Percentiles rank a stretch among this genome's conserved stretches.
Conservation (phyloP, 768 basidiomycete genomes). For the Pleurotus cornucopiae region DNA sequence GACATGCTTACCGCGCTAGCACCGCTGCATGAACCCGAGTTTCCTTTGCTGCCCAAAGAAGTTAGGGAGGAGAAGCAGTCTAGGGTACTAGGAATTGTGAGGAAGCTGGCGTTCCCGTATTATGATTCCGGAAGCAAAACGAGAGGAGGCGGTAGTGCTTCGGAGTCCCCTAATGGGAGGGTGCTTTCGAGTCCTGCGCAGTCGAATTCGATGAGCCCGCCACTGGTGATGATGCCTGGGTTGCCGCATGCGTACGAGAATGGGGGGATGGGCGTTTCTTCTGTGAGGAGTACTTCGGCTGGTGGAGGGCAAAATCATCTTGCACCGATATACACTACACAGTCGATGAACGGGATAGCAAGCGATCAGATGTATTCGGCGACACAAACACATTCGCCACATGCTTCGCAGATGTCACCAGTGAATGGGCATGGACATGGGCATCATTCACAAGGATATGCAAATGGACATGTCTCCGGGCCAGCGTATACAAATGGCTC, state of each 20-base stretch:
- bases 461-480: conserved; percentile 18
- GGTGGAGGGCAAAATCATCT: neutral
- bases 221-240: conserved; percentile 31
- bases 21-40: conserved; percentile 68
- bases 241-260: conserved; percentile 34
- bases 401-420: conserved; percentile 4
- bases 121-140: conserved; percentile 50
- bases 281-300: conserved; percentile 19
- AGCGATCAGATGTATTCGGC: neutral
- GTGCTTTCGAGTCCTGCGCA: conserved; percentile 48
- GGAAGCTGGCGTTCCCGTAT: conserved; percentile 80
- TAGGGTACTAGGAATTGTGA: conserved; percentile 60
- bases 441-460: conserved; percentile 19
- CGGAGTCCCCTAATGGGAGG: conserved; percentile 44
- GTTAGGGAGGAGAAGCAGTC: conserved; percentile 57
- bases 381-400: neutral
- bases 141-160: neutral
- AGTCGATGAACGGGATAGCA: neutral
- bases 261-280: conserved; percentile 9
- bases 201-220: conserved; percentile 57
- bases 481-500: conserved; percentile 12
- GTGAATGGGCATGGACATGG: conserved; percentile 7
- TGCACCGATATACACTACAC: neutral
- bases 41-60: conserved; percentile 43
- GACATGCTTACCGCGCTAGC: conserved; percentile 68